These are phyloP conservation scores for Mycena crocata DNA, from an alignment of 768 basidiomycete genomes.

Conservation along the genomic window DNA sequence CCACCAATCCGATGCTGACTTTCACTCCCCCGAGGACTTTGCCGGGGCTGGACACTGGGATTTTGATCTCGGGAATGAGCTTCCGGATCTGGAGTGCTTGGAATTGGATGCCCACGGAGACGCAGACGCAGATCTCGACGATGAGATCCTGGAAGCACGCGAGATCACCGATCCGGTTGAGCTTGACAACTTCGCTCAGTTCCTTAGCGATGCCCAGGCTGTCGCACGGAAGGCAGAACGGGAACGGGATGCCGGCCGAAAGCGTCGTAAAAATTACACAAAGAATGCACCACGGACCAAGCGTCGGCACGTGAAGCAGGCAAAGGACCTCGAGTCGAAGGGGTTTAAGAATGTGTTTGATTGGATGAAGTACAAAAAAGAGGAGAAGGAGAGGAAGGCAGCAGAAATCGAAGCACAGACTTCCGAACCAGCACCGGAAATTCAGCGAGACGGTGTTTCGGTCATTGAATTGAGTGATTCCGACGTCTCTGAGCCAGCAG, in stretches of 20 bases:
- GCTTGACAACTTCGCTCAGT: background rate
- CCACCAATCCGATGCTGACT: too few relatives aligned
- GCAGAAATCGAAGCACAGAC: too few relatives aligned
- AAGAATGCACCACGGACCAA: background rate
- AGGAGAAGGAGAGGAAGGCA: background rate
- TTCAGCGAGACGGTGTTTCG: background rate
- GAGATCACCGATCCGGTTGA: background rate
- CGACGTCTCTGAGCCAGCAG: background rate
- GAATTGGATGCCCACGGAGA: background rate
- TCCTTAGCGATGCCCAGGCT: background rate
- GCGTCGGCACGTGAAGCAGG: background rate
- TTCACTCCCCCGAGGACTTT: background rate
- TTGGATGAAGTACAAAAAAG: background rate
- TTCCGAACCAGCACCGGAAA: background rate
- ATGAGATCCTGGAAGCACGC: background rate
- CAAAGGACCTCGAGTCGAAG: background rate
- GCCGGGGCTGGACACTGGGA: background rate
- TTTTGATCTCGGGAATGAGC: constrained; percentile 2
- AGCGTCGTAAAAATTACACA: background rate
- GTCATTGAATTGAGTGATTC: background rate
- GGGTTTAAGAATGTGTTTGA: background rate
- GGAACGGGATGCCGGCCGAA: background rate
- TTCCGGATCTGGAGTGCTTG: constrained; percentile 5
- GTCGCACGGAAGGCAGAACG: background rate
- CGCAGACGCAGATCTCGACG: background rate